These are phyloP conservation scores for Rossbeevera mucosa DNA, from an alignment of 768 basidiomycete species.

Conservation along the genomic window DNA sequence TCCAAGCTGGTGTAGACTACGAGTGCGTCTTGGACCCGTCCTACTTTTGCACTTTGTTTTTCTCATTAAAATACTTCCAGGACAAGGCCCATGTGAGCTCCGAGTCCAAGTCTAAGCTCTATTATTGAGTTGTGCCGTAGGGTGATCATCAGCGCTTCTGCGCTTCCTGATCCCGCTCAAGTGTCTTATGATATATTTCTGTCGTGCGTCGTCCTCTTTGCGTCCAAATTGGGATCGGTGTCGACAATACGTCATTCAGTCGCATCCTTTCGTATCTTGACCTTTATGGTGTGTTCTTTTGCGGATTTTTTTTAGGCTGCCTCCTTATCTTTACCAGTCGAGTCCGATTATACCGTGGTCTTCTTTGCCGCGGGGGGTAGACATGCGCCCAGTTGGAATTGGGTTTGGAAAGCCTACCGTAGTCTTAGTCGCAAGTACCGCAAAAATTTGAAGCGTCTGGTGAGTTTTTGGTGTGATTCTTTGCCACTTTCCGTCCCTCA, in stretches of 20 bases:
- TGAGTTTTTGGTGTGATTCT: conserved; percentile 30
- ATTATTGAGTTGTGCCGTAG: conserved; percentile 35
- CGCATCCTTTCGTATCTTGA: conserved; percentile 76
- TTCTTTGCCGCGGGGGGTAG: conserved; percentile 80
- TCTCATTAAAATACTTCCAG: conserved; percentile 36
- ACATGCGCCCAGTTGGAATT: conserved; percentile 78
- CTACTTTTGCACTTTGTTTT: conserved; percentile 5
- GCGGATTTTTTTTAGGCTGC: background rate
- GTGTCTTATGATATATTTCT: conserved; percentile 76
- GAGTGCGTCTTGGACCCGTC: conserved; percentile 52
- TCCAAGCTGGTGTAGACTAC: conserved; percentile 86
- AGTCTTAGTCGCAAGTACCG: conserved; percentile 78
- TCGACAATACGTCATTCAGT: conserved; percentile 34
- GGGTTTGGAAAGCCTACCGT: conserved; percentile 89
- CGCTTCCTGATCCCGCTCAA: conserved; percentile 72
- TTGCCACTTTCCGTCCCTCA: conserved; percentile 5
- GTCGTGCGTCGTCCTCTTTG: conserved; percentile 44
- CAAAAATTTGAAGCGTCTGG: conserved; percentile 82
- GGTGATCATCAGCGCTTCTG: conserved; percentile 80
- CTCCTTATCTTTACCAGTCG: conserved; percentile 46
- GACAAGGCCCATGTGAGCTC: conserved; percentile 78
- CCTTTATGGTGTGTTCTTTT: conserved; percentile 57
- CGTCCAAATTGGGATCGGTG: conserved; percentile 3
- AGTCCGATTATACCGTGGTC: conserved; percentile 83
- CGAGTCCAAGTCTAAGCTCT: background rate